phyloP scores from a whole-genome alignment of 805 yeast species.

The Candida gorgasii region DNA sequence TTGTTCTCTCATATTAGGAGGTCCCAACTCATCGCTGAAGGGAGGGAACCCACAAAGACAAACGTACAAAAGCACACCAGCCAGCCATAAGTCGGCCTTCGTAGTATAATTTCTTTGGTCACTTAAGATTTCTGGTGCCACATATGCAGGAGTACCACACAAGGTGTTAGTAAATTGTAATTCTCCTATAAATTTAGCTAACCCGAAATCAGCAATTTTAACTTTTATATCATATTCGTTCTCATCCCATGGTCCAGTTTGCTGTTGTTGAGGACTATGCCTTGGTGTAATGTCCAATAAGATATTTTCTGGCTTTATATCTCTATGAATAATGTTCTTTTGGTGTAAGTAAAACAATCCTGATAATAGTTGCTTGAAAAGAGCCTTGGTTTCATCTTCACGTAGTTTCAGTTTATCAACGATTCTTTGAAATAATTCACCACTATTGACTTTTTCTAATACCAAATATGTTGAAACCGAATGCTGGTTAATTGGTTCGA shows the following conservation, averaged over 20 bases:
- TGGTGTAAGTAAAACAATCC: conserved; percentile 42
- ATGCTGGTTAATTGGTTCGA: conserved; percentile 53
- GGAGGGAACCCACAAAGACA: conserved; percentile 87
- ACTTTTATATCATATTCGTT: conserved; percentile 63
- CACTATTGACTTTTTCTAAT: conserved; percentile 70
- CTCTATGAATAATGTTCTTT: conserved; percentile 44
- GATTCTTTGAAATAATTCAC: conserved; percentile 74
- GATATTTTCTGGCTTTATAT: conserved; percentile 48
- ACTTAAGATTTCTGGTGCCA: conserved; percentile 73
- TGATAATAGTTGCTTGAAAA: conserved; percentile 49
- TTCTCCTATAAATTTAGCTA: conserved; percentile 69
- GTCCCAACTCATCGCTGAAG: conserved; percentile 77
- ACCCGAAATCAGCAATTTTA: conserved; percentile 83
- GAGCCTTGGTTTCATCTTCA: conserved; percentile 60
- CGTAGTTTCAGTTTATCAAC: conserved; percentile 61
- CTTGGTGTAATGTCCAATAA: conserved; percentile 53
- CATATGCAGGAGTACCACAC: conserved; percentile 88
- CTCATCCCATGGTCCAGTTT: conserved; percentile 58
- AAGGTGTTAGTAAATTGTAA: conserved; percentile 71
- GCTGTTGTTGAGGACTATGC: conserved; percentile 22
- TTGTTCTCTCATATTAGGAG: conserved; percentile 77
- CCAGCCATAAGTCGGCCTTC: conserved; percentile 79
- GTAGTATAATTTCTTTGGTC: conserved; percentile 64
- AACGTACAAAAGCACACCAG: conserved; percentile 75
- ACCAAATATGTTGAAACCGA: conserved; percentile 60